Evolutionary conservation across 192 early-diverging fungal species (phyloP).

Genomic region (Rhizophagus sp.): DNA sequence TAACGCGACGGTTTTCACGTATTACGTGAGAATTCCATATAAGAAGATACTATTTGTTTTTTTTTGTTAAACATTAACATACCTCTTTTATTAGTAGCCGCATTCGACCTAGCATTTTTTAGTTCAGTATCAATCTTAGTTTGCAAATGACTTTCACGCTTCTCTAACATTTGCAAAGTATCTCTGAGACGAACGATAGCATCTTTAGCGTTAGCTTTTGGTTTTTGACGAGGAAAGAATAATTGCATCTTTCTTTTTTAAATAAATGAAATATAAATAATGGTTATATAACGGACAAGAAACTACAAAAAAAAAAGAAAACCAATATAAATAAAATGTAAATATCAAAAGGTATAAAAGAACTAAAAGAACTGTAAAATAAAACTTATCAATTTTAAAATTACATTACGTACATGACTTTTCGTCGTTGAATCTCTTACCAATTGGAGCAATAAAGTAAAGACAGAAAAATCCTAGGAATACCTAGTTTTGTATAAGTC

Average conservation of each 20-base stretch:
- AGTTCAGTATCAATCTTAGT: conserved; percentile 85
- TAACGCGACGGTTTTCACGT: not conserved
- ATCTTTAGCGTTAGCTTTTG: conserved; percentile 84
- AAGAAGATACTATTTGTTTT: too few relatives aligned
- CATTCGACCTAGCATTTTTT: conserved; percentile 84
- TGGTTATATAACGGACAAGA: not conserved
- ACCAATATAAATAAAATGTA: too few relatives aligned
- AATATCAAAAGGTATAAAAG: too few relatives aligned
- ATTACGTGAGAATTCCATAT: not conserved
- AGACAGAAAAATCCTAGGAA: too few relatives aligned
- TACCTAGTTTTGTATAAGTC: too few relatives aligned
- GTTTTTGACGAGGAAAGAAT: conserved; percentile 63
- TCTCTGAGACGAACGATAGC: conserved; percentile 93
- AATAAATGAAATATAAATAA: not conserved
- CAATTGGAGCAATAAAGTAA: too few relatives aligned
- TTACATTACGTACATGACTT: too few relatives aligned
- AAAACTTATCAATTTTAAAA: too few relatives aligned
- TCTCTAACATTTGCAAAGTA: conserved; percentile 91
- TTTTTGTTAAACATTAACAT: conserved; percentile 16
- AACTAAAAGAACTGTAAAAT: too few relatives aligned
- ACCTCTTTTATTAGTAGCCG: conserved; percentile 92
- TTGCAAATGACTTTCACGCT: conserved; percentile 86
- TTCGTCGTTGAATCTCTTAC: too few relatives aligned
- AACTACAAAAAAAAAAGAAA: not conserved
- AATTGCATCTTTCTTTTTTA: conserved; percentile 60